phyloP scores from a whole-genome alignment of 2,329 filamentous ascomycete species.

The Orbilia javanica region DNA sequence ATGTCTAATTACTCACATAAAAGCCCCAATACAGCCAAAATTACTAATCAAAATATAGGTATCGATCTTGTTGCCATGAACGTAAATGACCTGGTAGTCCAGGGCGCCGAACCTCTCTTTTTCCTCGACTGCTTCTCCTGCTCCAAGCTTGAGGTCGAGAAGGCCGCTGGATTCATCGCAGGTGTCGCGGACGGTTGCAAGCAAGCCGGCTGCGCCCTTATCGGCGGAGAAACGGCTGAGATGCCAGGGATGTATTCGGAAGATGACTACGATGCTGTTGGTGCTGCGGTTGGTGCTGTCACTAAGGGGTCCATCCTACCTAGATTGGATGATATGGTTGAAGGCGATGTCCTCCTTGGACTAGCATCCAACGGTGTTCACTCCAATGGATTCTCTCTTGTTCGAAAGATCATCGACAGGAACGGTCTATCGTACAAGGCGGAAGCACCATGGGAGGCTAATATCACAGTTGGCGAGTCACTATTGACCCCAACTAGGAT shows the following conservation, averaged over 20 bases:
- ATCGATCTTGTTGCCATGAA: conserved; percentile 99
- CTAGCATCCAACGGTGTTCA: conserved; percentile 88
- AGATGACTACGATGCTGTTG: conserved; percentile 92
- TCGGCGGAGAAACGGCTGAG: conserved; percentile 98
- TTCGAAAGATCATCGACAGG: conserved; percentile 85
- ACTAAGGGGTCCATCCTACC: conserved; percentile 77
- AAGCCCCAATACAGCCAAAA: background rate
- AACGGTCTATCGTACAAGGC: conserved; percentile 79
- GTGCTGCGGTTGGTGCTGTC: conserved; percentile 88
- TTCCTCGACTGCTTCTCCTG: conserved; percentile 99
- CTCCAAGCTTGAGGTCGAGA: conserved; percentile 82
- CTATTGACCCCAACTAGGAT: conserved; percentile 92
- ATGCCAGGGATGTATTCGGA: conserved; percentile 95
- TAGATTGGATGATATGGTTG: conserved; percentile 78
- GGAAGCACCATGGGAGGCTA: conserved; percentile 79
- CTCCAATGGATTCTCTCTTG: conserved; percentile 97
- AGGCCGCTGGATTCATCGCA: conserved; percentile 86
- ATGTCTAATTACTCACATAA: background rate
- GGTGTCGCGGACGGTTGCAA: conserved; percentile 90
- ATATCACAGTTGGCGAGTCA: conserved; percentile 76
- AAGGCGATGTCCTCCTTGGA: conserved; percentile 87
- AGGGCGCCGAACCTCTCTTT: conserved; percentile 93
- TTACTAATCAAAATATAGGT: conserved; percentile 64
- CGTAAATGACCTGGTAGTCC: conserved; percentile 96
- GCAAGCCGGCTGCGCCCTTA: conserved; percentile 85